These are phyloP conservation scores for Sordariomycetes sp. DNA, from an alignment of 2,329 filamentous ascomycete species.

Conservation along the genomic window DNA sequence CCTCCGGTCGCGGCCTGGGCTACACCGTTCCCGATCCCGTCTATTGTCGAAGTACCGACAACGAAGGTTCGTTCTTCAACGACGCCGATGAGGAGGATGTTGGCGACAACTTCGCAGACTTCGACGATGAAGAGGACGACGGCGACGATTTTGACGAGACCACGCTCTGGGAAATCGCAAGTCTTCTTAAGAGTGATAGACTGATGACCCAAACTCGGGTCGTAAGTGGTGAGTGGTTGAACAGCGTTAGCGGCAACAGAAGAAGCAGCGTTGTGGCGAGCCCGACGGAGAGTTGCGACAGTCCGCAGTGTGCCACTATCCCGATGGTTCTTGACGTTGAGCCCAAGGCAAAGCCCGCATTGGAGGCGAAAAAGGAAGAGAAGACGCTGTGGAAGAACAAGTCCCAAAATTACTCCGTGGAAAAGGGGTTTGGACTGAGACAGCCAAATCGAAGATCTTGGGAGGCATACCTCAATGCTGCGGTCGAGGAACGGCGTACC, in stretches of 20 bases:
- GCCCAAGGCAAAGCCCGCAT: neutral
- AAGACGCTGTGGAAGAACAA: slow-evolving; percentile 6
- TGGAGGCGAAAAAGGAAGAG: neutral
- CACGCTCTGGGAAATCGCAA: slow-evolving; percentile 56
- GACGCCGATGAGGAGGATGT: slow-evolving; percentile 47
- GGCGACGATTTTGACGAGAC: slow-evolving; percentile 51
- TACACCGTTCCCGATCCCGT: slow-evolving; percentile 1
- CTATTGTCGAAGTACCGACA: neutral
- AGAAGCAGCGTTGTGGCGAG: neutral
- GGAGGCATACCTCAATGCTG: slow-evolving; percentile 16
- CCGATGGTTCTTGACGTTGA: slow-evolving; percentile 1
- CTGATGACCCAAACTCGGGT: slow-evolving; percentile 44
- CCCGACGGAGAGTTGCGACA: neutral
- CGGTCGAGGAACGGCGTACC: slow-evolving; percentile 3
- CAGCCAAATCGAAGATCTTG: slow-evolving; percentile 25
- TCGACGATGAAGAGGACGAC: slow-evolving; percentile 23
- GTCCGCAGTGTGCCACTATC: neutral
- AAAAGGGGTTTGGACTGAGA: slow-evolving; percentile 14
- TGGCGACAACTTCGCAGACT: slow-evolving; percentile 19
- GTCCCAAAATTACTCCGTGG: neutral
- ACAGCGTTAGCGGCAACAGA: slow-evolving; percentile 4
- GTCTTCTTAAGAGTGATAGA: slow-evolving; percentile 40
- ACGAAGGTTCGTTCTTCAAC: slow-evolving; percentile 51
- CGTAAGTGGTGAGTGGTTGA: slow-evolving; percentile 24
- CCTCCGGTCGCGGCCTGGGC: slow-evolving; percentile 10